phyloP scores from a whole-genome alignment of 305 asterid genomes.

The Fraxinus latifolia region DNA sequence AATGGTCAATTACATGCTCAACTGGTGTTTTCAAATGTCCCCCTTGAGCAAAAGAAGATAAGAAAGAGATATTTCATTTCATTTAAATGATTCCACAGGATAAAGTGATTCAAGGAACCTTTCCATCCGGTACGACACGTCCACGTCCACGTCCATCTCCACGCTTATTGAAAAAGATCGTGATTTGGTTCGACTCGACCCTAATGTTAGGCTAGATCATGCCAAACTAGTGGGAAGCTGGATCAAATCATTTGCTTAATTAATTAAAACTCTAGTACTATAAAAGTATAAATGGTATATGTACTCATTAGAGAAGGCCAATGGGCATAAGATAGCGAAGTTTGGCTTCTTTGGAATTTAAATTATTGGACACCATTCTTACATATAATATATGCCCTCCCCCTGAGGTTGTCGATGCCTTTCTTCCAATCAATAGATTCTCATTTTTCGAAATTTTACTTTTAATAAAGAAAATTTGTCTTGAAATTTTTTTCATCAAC shows the following conservation, averaged over 20 bases:
- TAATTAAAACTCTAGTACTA: background rate
- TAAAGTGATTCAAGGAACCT: background rate
- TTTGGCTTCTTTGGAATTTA: background rate
- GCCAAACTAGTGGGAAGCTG: background rate
- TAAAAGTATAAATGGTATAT: background rate
- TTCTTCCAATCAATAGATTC: background rate
- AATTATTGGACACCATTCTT: background rate
- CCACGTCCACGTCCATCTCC: background rate
- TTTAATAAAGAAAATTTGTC: too few relatives aligned
- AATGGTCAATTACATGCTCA: background rate
- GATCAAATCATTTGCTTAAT: background rate
- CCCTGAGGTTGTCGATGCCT: background rate
- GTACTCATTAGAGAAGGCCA: background rate
- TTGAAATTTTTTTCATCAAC: too few relatives aligned
- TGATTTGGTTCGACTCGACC: background rate
- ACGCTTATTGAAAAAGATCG: background rate
- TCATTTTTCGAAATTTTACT: background rate
- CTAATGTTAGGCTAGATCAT: background rate
- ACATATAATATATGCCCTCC: background rate
- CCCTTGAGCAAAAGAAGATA: background rate
- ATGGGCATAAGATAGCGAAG: background rate
- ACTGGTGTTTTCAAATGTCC: background rate
- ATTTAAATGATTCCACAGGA: background rate
- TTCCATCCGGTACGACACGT: background rate
- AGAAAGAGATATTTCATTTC: background rate